These are phyloP conservation scores for Shiraia bambusicola DNA, from an alignment of 2,329 filamentous ascomycete species.

Conservation along the genomic window DNA sequence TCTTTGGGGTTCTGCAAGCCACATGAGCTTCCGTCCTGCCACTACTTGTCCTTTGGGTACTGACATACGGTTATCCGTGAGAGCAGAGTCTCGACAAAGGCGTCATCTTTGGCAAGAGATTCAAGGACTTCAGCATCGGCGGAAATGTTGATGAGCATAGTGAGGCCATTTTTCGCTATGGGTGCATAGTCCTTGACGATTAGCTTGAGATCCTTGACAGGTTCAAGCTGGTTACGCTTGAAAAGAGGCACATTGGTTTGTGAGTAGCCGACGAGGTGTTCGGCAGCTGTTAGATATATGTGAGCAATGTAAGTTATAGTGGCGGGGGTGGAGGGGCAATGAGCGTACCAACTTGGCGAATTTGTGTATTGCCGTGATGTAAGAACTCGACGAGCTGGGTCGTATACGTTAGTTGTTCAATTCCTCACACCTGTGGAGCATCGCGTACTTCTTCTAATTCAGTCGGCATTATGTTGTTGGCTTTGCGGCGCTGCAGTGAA, in stretches of 20 bases:
- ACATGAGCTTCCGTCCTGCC: slow-evolving; percentile 7
- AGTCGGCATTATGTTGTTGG: slow-evolving; percentile 47
- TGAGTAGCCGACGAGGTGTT: slow-evolving; percentile 83
- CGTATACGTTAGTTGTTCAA: slow-evolving; percentile 50
- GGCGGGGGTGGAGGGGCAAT: slow-evolving; percentile 26
- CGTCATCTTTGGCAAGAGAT: slow-evolving; percentile 72
- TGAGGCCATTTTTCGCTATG: slow-evolving; percentile 91
- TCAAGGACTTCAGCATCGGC: slow-evolving; percentile 75
- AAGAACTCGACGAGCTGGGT: slow-evolving; percentile 91
- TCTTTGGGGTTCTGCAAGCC: slow-evolving; percentile 67
- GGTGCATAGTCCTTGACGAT: slow-evolving; percentile 81
- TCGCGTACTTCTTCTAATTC: slow-evolving; percentile 52
- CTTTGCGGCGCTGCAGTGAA: slow-evolving; percentile 12
- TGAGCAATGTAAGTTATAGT: slow-evolving; percentile 17
- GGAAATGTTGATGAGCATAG: slow-evolving; percentile 84
- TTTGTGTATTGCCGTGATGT: slow-evolving; percentile 85
- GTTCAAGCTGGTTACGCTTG: slow-evolving; percentile 75
- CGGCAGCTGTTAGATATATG: slow-evolving; percentile 64
- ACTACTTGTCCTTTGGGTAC: slow-evolving; percentile 33
- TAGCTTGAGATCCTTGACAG: slow-evolving; percentile 84
- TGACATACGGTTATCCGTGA: slow-evolving; percentile 71
- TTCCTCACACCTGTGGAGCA: not conserved
- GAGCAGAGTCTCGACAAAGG: slow-evolving; percentile 75
- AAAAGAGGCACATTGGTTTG: slow-evolving; percentile 78
- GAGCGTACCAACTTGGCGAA: slow-evolving; percentile 71